Evolutionary conservation across 345 rosid genomes (phyloP), one percentile per base, ranked within the genome.

Genomic region (Adansonia digitata): DNA sequence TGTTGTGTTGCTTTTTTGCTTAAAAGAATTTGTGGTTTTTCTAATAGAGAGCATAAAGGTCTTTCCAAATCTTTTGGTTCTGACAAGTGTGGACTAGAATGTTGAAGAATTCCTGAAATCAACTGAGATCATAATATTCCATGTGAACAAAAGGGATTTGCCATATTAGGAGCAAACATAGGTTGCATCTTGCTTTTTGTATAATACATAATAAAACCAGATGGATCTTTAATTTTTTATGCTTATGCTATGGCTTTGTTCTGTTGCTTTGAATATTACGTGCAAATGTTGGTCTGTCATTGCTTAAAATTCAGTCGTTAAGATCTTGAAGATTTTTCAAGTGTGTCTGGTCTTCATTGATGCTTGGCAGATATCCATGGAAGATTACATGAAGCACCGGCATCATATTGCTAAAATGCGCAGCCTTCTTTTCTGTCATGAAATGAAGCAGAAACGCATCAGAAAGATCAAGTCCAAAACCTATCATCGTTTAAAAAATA

Each of bases 381-480:
- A 93, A 88, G 98, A 93, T 74, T 88, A 88, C 74, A 80, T 78
- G 70, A 86, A 83, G 66, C 73, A 80, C 74, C 87, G 82, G 65
- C 39, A 89, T 82, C 91, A 85, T 68, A 77, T 86, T 43, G 96
- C 98, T 43, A 95, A 91, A 83, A 89, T 91, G 91, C 90, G 97
- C 75, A 87, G 87, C 79, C 89, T 95, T 76, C 94, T 95, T 76
- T 95, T 91, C 78, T 94, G 86, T 29, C 97, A 95, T 70, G 99
- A 95, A 79, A 53, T 89, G 78, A 95, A 93, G 84, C 80, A 84
- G 76, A 93, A 93, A 83, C 91, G 89, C 40, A 75, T 93, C 20
- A 95, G 91, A 84, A 95, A 91, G 81, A 95, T 95, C 14, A 91
- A 95, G 85, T 93, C 98, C 17, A 95, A 90, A 85, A 86, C 97